Percentiles rank a stretch among this genome's conserved stretches.
These are phyloP conservation scores for Botrytis deweyae DNA, from an alignment of 2,329 filamentous ascomycete species.

Conservation along the genomic window DNA sequence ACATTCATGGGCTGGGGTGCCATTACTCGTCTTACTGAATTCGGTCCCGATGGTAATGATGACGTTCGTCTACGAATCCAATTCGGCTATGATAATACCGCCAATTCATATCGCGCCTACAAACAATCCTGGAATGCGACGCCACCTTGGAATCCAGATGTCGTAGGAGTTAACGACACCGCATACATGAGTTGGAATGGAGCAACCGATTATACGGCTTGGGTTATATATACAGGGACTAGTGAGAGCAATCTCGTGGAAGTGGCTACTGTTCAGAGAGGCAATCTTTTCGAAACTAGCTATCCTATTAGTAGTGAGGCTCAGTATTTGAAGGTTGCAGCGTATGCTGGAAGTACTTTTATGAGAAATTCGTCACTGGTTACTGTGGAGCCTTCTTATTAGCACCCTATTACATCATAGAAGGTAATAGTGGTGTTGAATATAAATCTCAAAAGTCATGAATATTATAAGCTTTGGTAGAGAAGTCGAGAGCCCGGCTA, in stretches of 20 bases:
- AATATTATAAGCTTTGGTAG: not conserved
- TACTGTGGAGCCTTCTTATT: not conserved
- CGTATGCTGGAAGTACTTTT: not conserved
- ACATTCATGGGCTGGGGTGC: not conserved
- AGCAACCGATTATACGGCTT: not conserved
- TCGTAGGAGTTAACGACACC: not conserved
- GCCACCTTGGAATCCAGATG: not conserved
- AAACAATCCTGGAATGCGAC: not conserved
- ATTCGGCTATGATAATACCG: not conserved
- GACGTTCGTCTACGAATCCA: not conserved
- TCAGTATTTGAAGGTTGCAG: not conserved
- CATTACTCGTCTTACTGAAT: not conserved
- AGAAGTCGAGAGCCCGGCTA: not conserved
- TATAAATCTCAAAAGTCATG: not conserved
- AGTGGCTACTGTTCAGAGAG: not conserved
- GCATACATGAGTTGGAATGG: not conserved
- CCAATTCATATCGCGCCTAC: not conserved
- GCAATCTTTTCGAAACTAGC: not conserved
- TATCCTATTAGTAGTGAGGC: not conserved
- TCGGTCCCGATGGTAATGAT: not conserved
- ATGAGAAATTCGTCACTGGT: not conserved
- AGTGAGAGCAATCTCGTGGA: not conserved
- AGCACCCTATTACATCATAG: not conserved
- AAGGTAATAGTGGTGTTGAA: not conserved
- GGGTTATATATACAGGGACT: not conserved